Percentiles rank a stretch among this genome's conserved stretches.
These are phyloP conservation scores for Brassica napus DNA, from an alignment of 345 rosid species.

Conservation along the genomic window Da-Ae NC_063437.1:17138501-17139000, in stretches of 20 bases:
- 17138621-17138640: conserved; percentile 74
- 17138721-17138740: neutral
- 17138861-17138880: neutral
- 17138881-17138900: conserved; percentile 2
- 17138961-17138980: neutral
- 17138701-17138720: neutral
- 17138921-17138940: neutral
- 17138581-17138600: neutral
- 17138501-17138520: neutral
- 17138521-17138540: conserved; percentile 15
- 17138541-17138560: neutral
- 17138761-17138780: conserved; percentile 17
- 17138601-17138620: neutral
- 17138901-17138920: neutral
- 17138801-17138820: neutral
- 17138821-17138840: neutral
- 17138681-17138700: neutral
- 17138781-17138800: conserved; percentile 11
- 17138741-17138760: conserved; percentile 28
- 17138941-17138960: too few species aligned
- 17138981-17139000: neutral
- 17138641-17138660: conserved; percentile 65
- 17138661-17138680: neutral
- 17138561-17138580: neutral
- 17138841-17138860: conserved; percentile 19